Percentiles rank a stretch among this genome's conserved stretches.
These are phyloP conservation scores for Chloromonas sp. DNA, from an alignment of 163 green algal genomes.

Conservation along the genomic window DNA sequence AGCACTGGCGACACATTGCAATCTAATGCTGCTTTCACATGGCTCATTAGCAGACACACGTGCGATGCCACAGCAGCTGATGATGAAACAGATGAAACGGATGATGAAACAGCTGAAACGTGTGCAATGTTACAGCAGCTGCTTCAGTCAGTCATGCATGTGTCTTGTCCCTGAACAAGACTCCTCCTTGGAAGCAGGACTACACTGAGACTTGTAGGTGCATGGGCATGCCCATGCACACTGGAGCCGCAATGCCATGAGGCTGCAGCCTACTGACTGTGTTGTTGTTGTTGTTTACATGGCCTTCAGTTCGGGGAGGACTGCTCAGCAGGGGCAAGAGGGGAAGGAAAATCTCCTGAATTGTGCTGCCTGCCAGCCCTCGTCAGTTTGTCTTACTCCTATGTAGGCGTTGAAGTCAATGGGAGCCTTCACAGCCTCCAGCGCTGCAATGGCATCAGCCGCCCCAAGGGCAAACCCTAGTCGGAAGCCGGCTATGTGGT, in stretches of 20 bases:
- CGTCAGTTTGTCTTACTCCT: not conserved
- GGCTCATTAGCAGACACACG: not conserved
- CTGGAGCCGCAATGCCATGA: not conserved
- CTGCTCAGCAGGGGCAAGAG: not conserved
- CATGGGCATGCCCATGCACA: not conserved
- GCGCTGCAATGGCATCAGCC: constrained; percentile 29
- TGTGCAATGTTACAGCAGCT: not conserved
- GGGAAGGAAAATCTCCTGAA: not conserved
- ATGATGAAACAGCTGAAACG: not conserved
- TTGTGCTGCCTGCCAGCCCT: not conserved
- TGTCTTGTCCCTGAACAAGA: not conserved
- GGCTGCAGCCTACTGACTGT: too few relatives aligned
- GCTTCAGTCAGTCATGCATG: not conserved
- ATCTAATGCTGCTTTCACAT: not conserved
- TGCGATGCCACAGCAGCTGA: not conserved
- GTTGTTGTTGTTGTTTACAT: not conserved
- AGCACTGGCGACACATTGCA: not conserved
- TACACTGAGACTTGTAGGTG: too few relatives aligned
- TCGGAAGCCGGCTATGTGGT: constrained; percentile 42
- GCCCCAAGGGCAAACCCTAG: constrained; percentile 41
- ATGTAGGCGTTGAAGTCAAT: constrained; percentile 52
- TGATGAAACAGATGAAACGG: not conserved
- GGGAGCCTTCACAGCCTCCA: constrained; percentile 45
- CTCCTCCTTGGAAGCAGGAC: too few relatives aligned
- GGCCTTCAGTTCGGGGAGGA: too few relatives aligned